Evolutionary conservation across 306 rosid genomes (phyloP), one percentile per base, ranked within the genome.

Genomic region (Notholithocarpus densiflorus): DNA sequence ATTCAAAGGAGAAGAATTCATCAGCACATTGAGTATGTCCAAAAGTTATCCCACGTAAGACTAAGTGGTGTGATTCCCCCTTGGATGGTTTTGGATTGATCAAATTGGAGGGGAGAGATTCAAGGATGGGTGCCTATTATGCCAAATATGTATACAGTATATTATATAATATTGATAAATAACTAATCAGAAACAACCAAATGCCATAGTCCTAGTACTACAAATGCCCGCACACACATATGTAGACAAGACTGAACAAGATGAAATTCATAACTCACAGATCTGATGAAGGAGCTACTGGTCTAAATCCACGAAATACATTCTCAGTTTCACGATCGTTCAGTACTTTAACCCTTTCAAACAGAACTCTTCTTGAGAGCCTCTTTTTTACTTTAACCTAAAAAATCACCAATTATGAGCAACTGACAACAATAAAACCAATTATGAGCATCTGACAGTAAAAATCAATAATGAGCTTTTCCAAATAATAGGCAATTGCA

Each of bases 351-450:
- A 80, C 87, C 86, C 97, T 86, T 85, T 92, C 88, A 68, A 85
- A 73, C 59, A 91, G 86, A 75, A 73, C 97, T 54, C 88, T 91
- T 85, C 3, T 88, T 48, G 92, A 54, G 74, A 94, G 95, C 84
- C 94, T 88, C 86, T 73, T 91, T 82, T 86, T 89, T 81, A 87
- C 85, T 83, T 83, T 89, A 71, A 90, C 89, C 97, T 92, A 77
- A 71, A 86, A 56, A 76, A 87, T 43, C 80, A 75, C 55, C 81
- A 77, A 52, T 15, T 34, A 72, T 7, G 34, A 15, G 51, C 23
- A 37, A 72, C 24, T 14, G 13, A 21, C 17, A 17, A 43, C 9
- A 66, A 13, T 32, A 13, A 26, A 18, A 15, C n/a, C 27, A 26
- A 26, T 15, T 34, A 72, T 7, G 24, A 15, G 51, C 34, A 37